Conservation (phyloP, 805 yeast species). For the Aciculoconidium aculeatum region DNA sequence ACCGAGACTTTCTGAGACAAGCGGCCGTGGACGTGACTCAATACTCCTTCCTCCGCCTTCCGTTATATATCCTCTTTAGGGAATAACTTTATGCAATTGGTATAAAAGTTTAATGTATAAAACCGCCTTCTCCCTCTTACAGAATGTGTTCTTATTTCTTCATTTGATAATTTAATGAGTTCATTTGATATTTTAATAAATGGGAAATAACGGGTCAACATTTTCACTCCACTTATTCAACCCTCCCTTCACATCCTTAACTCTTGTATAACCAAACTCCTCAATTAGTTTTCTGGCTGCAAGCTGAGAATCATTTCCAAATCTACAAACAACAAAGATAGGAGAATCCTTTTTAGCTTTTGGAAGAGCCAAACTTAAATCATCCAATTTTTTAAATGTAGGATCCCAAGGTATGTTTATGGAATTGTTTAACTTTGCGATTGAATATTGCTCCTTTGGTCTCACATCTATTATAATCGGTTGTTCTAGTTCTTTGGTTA, state of each 20-base stretch:
- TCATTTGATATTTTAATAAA: constrained; percentile 36
- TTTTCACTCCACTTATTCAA: constrained; percentile 58
- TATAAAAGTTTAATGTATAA: too few species aligned
- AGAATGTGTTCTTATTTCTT: constrained; percentile 1
- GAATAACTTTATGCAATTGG: too few species aligned
- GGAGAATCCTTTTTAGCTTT: constrained; percentile 12
- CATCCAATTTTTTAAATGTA: constrained; percentile 26
- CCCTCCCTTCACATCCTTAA: constrained; percentile 76
- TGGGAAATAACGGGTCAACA: constrained; percentile 58
- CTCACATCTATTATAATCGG: constrained; percentile 69
- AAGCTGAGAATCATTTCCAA: constrained; percentile 85
- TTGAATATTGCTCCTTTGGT: constrained; percentile 67
- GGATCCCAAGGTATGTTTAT: constrained; percentile 58
- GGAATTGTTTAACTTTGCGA: constrained; percentile 55
- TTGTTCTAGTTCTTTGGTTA: constrained; percentile 14
- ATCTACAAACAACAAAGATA: constrained; percentile 69
- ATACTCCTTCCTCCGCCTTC: too few species aligned
- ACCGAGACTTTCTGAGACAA: too few species aligned
- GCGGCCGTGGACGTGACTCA: too few species aligned
- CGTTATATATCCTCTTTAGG: too few species aligned
- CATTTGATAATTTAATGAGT: constrained; percentile 1
- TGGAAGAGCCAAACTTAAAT: constrained; percentile 9
- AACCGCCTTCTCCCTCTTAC: too few species aligned
- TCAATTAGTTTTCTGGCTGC: constrained; percentile 58
- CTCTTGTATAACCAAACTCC: constrained; percentile 42